Percentiles rank a stretch among this genome's conserved stretches.
Evolutionary conservation across 1,284 basidiomycete species (phyloP).

Genomic region (Ustilago shanxiensis): DNA sequence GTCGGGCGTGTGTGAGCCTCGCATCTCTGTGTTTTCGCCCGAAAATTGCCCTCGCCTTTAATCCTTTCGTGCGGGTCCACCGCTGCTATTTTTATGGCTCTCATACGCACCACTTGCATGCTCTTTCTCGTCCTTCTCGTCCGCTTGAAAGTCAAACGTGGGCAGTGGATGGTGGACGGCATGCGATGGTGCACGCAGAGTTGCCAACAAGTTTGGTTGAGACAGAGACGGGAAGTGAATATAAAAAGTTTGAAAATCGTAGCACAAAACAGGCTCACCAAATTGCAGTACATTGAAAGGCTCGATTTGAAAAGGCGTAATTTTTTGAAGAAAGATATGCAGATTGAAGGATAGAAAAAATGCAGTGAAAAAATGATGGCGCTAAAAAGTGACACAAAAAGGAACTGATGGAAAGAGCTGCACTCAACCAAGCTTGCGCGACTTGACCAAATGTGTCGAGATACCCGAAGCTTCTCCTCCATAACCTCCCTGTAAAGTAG

Average conservation of each 20-base stretch:
- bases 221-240: no score
- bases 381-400: constrained; percentile 13
- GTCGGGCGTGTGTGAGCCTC: constrained; percentile 23
- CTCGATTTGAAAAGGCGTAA: neutral
- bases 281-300: neutral
- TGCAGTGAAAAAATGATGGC: constrained; percentile 12
- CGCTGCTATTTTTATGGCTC: neutral
- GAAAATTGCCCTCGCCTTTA: neutral
- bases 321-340: neutral
- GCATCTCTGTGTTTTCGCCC: constrained; percentile 10
- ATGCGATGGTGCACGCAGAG: neutral
- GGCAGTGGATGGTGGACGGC: neutral
- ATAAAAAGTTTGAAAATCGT: no score
- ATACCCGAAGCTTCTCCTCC: constrained; percentile 68
- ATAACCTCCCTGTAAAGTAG: constrained; percentile 66
- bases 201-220: neutral
- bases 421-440: constrained; percentile 62
- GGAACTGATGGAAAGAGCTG: neutral
- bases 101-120: neutral
- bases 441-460: constrained; percentile 65
- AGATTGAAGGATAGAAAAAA: neutral
- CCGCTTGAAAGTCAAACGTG: neutral
- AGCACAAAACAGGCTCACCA: no score
- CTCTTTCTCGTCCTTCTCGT: neutral
- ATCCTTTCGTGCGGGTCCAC: constrained; percentile 22